Base-by-base conservation (phyloP, 306 rosid genomes). In the Trichosanthes cucumerina region DNA sequence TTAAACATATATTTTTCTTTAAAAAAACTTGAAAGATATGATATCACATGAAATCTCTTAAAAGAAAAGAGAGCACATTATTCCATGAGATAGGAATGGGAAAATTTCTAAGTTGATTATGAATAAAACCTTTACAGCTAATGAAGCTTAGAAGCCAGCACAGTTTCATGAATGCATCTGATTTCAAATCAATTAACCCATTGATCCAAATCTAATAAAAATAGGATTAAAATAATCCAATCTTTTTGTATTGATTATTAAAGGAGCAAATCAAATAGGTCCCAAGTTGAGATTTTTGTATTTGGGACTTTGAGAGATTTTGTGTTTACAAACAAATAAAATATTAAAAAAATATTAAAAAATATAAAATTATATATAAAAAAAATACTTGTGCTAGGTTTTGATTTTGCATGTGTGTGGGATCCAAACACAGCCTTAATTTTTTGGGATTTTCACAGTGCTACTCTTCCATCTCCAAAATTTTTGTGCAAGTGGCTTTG, bases 71-170 rank as follows among this genome's bases (percentile, higher is more conserved):
- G 3, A n/a, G 26, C 23, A 54, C n/a, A 54, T n/a, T 15, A 7
- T 54, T 54, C 23, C 9, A 54, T 2, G 47, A 43, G 44, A 11
- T 7, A 57, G 5, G 7, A 21, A 57, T 0, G 46, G 44, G 71
- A 16, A 13, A 14, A 2, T 4, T 13, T 5, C 12, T 18, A 70
- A 23, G 21, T 70, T 44, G 56, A 70, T 70, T 70, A 44, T 43
- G 38, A 70, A 21, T 21, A 11, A 43, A 70, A 70, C 5, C 76
- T 70, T 70, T 70, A 47, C 76, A 70, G 76, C 56, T 70, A 70
- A 70, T 43, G 38, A 70, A 70, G 53, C 12, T 70, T 43, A 44
- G 36, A 70, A 44, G 76, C 34, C 76, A 70, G 76, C 76, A 70
- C 13, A 70, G 10, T 21, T 21, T 12, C 21, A 43, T 70, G 12